Percentiles rank a stretch among this genome's conserved stretches.
Evolutionary conservation across 164 flowering plant species (phyloP).

Genomic region (Aristolochia californica): DNA sequence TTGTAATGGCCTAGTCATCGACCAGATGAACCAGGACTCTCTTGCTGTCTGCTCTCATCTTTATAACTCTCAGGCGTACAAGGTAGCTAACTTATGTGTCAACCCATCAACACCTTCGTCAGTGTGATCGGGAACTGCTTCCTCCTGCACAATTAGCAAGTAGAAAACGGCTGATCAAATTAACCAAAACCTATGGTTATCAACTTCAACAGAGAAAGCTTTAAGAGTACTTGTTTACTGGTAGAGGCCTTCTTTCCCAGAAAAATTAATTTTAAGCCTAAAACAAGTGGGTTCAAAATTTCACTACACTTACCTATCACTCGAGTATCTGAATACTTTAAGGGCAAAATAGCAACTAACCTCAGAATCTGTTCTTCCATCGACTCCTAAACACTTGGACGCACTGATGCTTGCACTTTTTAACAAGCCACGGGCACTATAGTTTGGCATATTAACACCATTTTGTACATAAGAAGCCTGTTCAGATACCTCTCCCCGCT

Average conservation of each 20-base stretch:
- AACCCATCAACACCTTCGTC: slow-evolving; percentile 12
- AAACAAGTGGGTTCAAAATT: too few relatives aligned
- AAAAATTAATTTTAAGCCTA: too few relatives aligned
- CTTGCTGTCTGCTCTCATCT: too few relatives aligned
- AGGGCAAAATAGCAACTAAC: slow-evolving; percentile 9
- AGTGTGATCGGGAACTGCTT: slow-evolving; percentile 2
- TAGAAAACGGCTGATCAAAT: background rate
- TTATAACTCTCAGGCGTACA: slow-evolving; percentile 11
- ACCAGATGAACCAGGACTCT: too few relatives aligned
- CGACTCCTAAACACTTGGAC: slow-evolving; percentile 35
- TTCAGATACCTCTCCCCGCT: slow-evolving; percentile 15
- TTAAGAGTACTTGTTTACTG: too few relatives aligned
- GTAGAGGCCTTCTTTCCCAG: too few relatives aligned
- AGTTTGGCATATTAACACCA: slow-evolving; percentile 21
- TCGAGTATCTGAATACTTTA: too few relatives aligned
- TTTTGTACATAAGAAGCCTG: slow-evolving; percentile 13
- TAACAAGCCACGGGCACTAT: slow-evolving; percentile 31
- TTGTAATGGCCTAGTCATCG: too few relatives aligned
- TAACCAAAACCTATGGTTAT: too few relatives aligned
- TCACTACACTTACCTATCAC: too few relatives aligned
- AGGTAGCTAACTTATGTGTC: slow-evolving; percentile 2
- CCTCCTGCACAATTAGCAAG: slow-evolving; percentile 6
- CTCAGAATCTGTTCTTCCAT: slow-evolving; percentile 22
- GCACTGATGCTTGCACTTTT: slow-evolving; percentile 57
- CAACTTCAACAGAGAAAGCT: too few relatives aligned